Percentiles rank a stretch among this genome's conserved stretches.
Conservation (phyloP, 225 moss, liverwort and hornwort species). For the Rhytidiadelphus loreus region DNA sequence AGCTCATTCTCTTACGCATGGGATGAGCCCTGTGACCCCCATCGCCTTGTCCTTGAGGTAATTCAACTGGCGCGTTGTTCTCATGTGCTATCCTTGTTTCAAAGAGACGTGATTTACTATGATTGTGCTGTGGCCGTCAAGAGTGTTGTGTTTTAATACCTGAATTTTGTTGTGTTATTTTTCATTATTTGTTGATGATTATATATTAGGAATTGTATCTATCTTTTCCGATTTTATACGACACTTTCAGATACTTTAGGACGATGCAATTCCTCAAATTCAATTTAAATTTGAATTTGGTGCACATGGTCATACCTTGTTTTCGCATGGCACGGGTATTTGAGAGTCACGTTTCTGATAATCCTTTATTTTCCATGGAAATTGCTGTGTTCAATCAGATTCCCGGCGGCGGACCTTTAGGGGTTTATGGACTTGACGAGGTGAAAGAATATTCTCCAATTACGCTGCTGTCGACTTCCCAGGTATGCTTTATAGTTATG, state of each 20-base stretch:
- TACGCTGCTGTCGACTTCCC: conserved; percentile 43
- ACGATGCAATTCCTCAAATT: background rate
- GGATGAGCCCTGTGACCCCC: conserved; percentile 95
- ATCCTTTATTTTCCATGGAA: background rate
- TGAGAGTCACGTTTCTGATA: background rate
- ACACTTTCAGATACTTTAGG: background rate
- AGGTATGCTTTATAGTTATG: conserved; percentile 22
- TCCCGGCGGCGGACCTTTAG: conserved; percentile 74
- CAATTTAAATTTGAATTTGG: background rate
- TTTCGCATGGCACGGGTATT: background rate
- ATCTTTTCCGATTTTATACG: background rate
- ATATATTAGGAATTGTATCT: background rate
- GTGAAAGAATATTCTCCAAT: conserved; percentile 78
- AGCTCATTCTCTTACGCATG: conserved; percentile 86
- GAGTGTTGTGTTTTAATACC: background rate
- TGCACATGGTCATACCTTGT: background rate
- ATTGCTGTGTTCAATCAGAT: conserved; percentile 30
- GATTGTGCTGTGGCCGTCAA: background rate
- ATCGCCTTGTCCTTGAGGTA: conserved; percentile 93
- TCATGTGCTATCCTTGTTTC: background rate
- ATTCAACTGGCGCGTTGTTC: background rate
- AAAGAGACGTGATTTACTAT: background rate
- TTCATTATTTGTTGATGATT: background rate
- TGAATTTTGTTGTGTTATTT: background rate
- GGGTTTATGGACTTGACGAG: conserved; percentile 84